Evolutionary conservation across 2,329 filamentous ascomycete species (phyloP).

Genomic region (Monilinia fructigena): DNA sequence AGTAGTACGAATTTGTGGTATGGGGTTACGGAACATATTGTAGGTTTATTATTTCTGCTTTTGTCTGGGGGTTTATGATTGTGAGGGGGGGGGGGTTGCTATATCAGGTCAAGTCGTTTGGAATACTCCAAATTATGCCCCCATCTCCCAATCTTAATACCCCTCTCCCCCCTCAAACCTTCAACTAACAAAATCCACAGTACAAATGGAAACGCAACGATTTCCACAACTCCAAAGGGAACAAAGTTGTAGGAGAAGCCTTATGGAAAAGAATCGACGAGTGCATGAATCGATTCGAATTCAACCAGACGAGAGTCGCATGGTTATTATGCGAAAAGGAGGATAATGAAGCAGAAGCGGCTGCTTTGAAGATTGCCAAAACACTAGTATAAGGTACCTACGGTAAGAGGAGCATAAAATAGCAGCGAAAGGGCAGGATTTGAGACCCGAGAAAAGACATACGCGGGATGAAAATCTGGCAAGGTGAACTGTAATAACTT

Average conservation of each 20-base stretch:
- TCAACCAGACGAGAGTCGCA: slow-evolving; percentile 14
- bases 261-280: slow-evolving; percentile 16
- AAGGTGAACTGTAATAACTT: too few relatives aligned
- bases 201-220: slow-evolving; percentile 23
- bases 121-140: background rate
- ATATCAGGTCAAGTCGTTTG: background rate
- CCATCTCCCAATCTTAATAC: background rate
- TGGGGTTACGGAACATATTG: slow-evolving; percentile 21
- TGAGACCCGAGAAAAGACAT: too few relatives aligned
- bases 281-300: slow-evolving; percentile 17
- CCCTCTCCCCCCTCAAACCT: background rate
- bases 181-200: slow-evolving; percentile 10
- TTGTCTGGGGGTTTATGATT: too few relatives aligned
- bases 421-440: too few relatives aligned
- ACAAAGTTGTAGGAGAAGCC: slow-evolving; percentile 14
- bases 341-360: slow-evolving; percentile 14
- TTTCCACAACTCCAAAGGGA: slow-evolving; percentile 18
- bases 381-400: background rate
- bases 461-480: too few relatives aligned
- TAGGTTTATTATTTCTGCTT: background rate
- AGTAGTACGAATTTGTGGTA: slow-evolving; percentile 24
- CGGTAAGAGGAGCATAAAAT: background rate
- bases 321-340: slow-evolving; percentile 20
- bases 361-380: background rate
- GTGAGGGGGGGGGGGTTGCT: background rate